Percentiles rank a stretch among this genome's conserved stretches.
Evolutionary conservation across 2,329 filamentous ascomycete species (phyloP).

Genomic region (Blastomyces gilchristii): DNA sequence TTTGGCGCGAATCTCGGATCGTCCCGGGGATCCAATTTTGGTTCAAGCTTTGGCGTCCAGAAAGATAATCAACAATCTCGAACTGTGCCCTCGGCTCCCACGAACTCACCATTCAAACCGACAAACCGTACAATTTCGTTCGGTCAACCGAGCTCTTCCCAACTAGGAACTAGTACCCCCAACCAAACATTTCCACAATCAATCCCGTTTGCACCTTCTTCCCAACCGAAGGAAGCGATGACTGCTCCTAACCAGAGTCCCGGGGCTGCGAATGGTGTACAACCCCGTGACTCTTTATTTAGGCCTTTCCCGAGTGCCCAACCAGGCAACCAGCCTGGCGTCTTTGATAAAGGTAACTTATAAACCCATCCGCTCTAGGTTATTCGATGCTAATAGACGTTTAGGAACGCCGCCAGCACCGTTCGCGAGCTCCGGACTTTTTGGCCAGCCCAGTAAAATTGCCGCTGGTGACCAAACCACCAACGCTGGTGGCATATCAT

Average conservation of each 20-base stretch:
- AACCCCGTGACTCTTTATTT: neutral
- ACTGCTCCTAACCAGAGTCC: neutral
- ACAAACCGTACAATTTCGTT: neutral
- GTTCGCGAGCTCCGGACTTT: neutral
- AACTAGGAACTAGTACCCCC: neutral
- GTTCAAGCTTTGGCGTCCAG: neutral
- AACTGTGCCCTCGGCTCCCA: slow-evolving; percentile 6
- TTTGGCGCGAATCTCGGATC: slow-evolving; percentile 6
- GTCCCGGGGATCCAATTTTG: neutral
- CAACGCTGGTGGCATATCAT: neutral
- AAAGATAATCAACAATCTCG: neutral
- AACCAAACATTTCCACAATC: neutral
- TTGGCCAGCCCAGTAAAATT: neutral
- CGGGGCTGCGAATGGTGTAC: neutral
- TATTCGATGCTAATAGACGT: neutral
- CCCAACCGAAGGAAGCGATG: neutral
- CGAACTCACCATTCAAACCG: neutral
- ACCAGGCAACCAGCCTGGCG: neutral
- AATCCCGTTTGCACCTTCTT: neutral
- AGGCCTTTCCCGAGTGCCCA: slow-evolving; percentile 4
- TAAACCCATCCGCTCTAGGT: neutral
- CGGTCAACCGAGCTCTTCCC: slow-evolving; percentile 1
- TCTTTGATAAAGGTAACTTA: slow-evolving; percentile 8
- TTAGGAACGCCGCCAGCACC: neutral
- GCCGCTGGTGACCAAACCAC: neutral